These are phyloP conservation scores for Ophiostoma piceae DNA, from an alignment of 2,329 filamentous ascomycete species.

Conservation along the genomic window DNA sequence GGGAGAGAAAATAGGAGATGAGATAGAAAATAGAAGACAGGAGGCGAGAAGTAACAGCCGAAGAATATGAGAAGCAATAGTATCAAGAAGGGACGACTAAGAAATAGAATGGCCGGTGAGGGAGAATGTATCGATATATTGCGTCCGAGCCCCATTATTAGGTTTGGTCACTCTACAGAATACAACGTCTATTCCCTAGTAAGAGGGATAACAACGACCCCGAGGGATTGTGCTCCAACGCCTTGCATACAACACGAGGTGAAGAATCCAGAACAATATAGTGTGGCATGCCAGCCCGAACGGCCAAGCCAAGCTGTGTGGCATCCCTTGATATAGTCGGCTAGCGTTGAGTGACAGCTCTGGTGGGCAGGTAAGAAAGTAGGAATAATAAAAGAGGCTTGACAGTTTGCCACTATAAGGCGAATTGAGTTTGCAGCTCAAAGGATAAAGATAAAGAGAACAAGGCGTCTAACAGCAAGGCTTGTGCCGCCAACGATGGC, in stretches of 20 bases:
- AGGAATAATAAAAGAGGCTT: not conserved
- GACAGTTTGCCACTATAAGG: not conserved
- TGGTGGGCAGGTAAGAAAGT: not conserved
- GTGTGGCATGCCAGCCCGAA: not conserved
- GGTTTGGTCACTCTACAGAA: not conserved
- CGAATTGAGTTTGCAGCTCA: not conserved
- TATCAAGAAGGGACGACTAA: not conserved
- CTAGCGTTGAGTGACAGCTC: not conserved
- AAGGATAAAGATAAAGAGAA: not conserved
- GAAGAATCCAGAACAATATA: not conserved
- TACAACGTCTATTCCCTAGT: no score
- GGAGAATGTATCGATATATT: not conserved
- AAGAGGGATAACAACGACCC: no score
- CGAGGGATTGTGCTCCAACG: not conserved
- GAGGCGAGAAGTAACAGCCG: not conserved
- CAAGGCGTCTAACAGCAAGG: not conserved
- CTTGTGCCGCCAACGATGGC: conserved; percentile 5
- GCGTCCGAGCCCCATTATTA: not conserved
- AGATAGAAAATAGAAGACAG: no score
- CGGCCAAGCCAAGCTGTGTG: not conserved
- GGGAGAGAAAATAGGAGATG: not conserved
- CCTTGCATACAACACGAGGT: not conserved
- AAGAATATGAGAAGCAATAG: not conserved
- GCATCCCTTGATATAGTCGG: not conserved
- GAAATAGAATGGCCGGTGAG: not conserved